A percentile compares a stretch with the other conserved stretches of the same genome.
Conservation (phyloP, 2,329 filamentous ascomycete genomes). For the Plenodomus biglobosus region DNA sequence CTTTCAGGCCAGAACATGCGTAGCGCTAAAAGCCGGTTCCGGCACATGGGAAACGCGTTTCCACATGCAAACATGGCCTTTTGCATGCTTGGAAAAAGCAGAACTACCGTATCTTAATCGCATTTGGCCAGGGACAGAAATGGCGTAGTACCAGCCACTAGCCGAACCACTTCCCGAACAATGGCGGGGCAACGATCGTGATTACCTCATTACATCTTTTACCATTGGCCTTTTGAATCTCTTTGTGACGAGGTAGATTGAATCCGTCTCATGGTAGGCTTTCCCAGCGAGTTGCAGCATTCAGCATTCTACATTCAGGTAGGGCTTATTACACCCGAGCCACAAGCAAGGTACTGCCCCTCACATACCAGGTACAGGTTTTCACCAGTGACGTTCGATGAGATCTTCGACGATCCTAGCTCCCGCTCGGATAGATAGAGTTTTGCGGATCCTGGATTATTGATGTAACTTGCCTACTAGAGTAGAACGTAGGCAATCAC, state of each 20-base stretch:
- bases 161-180: conserved; percentile 10
- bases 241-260: conserved; percentile 1
- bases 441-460: conserved; percentile 25
- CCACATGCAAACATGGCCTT: conserved; percentile 25
- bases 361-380: conserved; percentile 4
- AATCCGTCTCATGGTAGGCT: not conserved
- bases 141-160: conserved; percentile 22
- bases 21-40: conserved; percentile 22
- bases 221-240: not conserved
- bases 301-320: not conserved
- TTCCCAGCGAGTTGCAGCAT: conserved; percentile 6
- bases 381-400: conserved; percentile 22
- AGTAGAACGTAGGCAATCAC: conserved; percentile 14
- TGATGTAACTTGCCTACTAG: conserved; percentile 18
- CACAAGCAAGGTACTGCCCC: conserved; percentile 1
- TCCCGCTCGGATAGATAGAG: conserved; percentile 40
- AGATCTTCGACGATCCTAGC: conserved; percentile 39
- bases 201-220: conserved; percentile 19
- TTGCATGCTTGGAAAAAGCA: conserved; percentile 26
- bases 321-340: conserved; percentile 4
- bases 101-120: conserved; percentile 21
- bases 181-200: conserved; percentile 20
- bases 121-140: conserved; percentile 16
- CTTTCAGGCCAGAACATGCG: conserved; percentile 14
- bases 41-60: conserved; percentile 20